phyloP scores from a whole-genome alignment of 2,329 filamentous ascomycete genomes.

The Ciborinia camelliae region DNA sequence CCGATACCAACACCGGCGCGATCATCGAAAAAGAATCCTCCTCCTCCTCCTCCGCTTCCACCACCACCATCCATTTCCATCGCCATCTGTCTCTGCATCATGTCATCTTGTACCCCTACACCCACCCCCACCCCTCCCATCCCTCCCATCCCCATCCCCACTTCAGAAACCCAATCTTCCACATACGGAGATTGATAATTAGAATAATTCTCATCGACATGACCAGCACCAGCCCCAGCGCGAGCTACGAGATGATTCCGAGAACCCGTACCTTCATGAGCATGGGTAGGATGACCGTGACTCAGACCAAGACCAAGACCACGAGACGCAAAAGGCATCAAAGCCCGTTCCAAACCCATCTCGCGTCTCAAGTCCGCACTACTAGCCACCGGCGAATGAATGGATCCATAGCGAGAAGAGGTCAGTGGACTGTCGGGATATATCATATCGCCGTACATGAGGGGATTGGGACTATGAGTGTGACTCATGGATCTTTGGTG shows the following conservation, averaged over 20 bases:
- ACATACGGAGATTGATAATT: conserved; percentile 18
- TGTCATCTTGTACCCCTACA: not conserved
- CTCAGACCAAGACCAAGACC: too few species aligned
- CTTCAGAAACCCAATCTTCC: conserved; percentile 16
- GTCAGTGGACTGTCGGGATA: conserved; percentile 12
- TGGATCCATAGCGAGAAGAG: conserved; percentile 14
- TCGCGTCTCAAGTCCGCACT: not conserved
- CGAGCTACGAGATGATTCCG: not conserved
- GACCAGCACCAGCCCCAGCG: not conserved
- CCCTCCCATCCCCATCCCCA: not conserved
- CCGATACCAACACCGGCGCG: not conserved
- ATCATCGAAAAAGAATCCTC: conserved; percentile 9
- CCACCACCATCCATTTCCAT: too few species aligned
- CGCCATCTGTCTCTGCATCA: conserved; percentile 11
- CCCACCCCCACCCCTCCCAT: not conserved
- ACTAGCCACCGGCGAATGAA: not conserved
- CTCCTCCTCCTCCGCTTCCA: not conserved
- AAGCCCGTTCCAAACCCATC: not conserved
- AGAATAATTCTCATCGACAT: not conserved
- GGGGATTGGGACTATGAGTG: not conserved
- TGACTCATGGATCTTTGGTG: too few species aligned
- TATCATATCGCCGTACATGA: conserved; percentile 11
- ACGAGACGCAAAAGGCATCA: not conserved
- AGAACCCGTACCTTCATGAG: not conserved
- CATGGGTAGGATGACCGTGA: too few species aligned